Evolutionary conservation across 192 early-diverging fungal genomes (phyloP).

Genomic region (Entophlyctis luteolus): DNA sequence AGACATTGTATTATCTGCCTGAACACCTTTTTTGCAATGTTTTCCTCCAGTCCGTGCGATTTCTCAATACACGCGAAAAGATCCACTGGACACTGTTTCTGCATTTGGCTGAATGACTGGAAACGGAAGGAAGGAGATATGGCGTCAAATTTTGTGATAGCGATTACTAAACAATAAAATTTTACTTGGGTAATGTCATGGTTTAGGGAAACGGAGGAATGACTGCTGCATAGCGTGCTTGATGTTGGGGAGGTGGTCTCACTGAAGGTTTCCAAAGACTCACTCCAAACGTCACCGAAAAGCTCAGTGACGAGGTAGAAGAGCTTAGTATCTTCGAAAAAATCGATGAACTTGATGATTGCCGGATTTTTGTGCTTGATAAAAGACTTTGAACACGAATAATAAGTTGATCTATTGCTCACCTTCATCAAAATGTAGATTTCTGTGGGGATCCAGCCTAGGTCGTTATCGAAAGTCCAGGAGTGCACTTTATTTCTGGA

Average conservation of each 20-base stretch:
- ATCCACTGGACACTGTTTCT: too few relatives aligned
- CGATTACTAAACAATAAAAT: too few relatives aligned
- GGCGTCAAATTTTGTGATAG: too few relatives aligned
- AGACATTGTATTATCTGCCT: constrained; percentile 42
- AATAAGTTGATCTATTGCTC: not conserved
- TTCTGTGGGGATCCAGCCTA: constrained; percentile 43
- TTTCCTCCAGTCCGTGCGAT: constrained; percentile 36
- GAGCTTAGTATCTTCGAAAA: constrained; percentile 40
- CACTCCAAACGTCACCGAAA: constrained; percentile 36
- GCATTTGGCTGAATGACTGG: too few relatives aligned
- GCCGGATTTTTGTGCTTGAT: constrained; percentile 34
- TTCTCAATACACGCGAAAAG: constrained; percentile 58
- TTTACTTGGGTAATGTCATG: too few relatives aligned
- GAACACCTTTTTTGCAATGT: constrained; percentile 36
- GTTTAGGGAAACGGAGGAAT: too few relatives aligned
- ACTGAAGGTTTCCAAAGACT: not conserved
- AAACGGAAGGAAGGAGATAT: not conserved
- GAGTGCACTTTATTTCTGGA: constrained; percentile 36
- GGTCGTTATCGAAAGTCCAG: constrained; percentile 37
- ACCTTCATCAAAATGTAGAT: constrained; percentile 34
- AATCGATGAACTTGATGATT: constrained; percentile 43
- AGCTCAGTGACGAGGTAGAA: constrained; percentile 51
- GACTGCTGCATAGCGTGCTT: too few relatives aligned
- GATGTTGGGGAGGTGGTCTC: not conserved
- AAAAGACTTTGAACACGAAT: not conserved